These are phyloP conservation scores for Fusarium sp. DNA, from an alignment of 2,329 filamentous ascomycete genomes.

Conservation along the genomic window DNA sequence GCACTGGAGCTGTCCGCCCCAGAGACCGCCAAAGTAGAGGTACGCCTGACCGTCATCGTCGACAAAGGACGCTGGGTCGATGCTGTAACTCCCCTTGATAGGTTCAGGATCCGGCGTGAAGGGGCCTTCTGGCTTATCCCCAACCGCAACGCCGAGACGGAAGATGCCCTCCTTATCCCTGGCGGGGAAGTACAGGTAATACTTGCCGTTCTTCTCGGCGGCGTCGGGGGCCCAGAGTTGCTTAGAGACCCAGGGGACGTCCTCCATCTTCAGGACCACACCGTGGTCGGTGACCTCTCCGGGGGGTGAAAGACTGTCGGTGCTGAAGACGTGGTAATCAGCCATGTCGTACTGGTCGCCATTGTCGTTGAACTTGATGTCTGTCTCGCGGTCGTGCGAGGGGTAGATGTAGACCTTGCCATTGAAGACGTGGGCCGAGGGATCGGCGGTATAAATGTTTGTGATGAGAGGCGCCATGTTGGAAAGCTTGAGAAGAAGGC, in stretches of 20 bases:
- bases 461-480: slow-evolving; percentile 72
- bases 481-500: neutral
- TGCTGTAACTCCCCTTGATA: slow-evolving; percentile 78
- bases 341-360: slow-evolving; percentile 88
- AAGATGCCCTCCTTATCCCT: slow-evolving; percentile 77
- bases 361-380: slow-evolving; percentile 83
- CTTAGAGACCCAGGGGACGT: slow-evolving; percentile 82
- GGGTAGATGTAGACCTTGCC: slow-evolving; percentile 83
- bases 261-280: slow-evolving; percentile 71
- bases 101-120: slow-evolving; percentile 74
- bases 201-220: slow-evolving; percentile 74
- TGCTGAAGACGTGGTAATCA: slow-evolving; percentile 84
- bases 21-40: slow-evolving; percentile 81
- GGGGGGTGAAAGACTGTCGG: slow-evolving; percentile 62
- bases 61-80: slow-evolving; percentile 82
- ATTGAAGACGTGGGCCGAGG: slow-evolving; percentile 84
- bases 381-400: slow-evolving; percentile 81
- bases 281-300: slow-evolving; percentile 78
- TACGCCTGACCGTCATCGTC: slow-evolving; percentile 61
- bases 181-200: slow-evolving; percentile 83
- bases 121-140: slow-evolving; percentile 74
- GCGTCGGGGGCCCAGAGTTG: slow-evolving; percentile 87
- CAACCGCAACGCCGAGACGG: slow-evolving; percentile 78
- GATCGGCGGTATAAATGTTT: slow-evolving; percentile 84
- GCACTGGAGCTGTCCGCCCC: slow-evolving; percentile 85